Evolutionary conservation across 176 grass and related monocot species (phyloP), one percentile per base, ranked within the genome.

Genomic region (Dendrocalamus sinicus): DNA sequence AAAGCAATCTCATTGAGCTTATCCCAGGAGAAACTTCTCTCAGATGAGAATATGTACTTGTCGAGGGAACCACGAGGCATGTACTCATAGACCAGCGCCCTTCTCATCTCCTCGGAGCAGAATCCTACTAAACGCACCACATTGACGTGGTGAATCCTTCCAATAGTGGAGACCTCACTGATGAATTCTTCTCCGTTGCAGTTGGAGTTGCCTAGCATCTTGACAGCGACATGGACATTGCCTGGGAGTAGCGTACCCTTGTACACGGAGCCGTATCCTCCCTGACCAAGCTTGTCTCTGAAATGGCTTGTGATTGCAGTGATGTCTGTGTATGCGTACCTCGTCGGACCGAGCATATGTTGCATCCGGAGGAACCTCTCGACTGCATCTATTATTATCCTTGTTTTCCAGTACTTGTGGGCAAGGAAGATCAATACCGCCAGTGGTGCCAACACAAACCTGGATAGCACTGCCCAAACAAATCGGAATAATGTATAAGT

Each of bases 141-240:
- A 47, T 95, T 92, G 1, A 87, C 41, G 4, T 94, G 92, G 58
- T 94, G 87, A 3, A 95, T 88, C 17, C n/a, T 88, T 2, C 90
- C 87, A 1, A 95, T 85, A 19, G 89, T 94, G 14, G 85, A 61
- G 0, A 93, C 88, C 45, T 93, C 88, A 2, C 24, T 91, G 44
- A 91, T 95, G 28, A 95, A 90, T 1, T 94, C 92, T 44, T 95
- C 93, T 45, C 90, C 92, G 1, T 88, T 72, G 12, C 87, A 91
- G 5, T 24, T 80, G 0, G 72, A 89, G 39, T 11, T 88, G 0
- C 35, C 46, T 0, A 92, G 19, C 64, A 94, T 75, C 12, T 94
- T 94, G 11, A 94, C 35, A 0, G 92, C 89, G 6, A 79, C 75
- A 26, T 67, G 48, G 1, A 50, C 6, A 9, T 20, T 0, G 0